A percentile compares a stretch with the other conserved stretches of the same genome.
phyloP scores from a whole-genome alignment of 805 yeast genomes.

The Ogataea methanolica region DNA sequence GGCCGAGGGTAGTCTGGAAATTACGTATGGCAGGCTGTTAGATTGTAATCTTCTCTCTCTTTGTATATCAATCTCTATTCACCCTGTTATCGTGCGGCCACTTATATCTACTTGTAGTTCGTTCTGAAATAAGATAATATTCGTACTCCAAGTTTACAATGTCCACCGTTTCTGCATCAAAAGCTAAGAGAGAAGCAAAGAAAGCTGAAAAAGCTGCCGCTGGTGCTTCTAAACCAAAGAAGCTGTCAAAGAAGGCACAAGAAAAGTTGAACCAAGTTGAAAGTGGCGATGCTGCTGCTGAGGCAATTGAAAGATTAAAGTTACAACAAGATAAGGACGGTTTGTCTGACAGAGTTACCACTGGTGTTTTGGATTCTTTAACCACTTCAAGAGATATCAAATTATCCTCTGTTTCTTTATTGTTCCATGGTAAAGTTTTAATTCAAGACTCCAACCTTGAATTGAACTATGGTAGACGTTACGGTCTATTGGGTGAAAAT shows the following conservation, averaged over 20 bases:
- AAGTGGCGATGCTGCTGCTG: conserved; percentile 59
- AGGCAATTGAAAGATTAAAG: conserved; percentile 79
- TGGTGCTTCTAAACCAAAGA: conserved; percentile 59
- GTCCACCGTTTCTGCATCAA: conserved; percentile 75
- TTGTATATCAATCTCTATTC: background rate
- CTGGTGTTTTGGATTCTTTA: conserved; percentile 92
- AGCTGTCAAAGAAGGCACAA: conserved; percentile 55
- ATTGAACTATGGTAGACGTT: conserved; percentile 95
- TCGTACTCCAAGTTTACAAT: conserved; percentile 9
- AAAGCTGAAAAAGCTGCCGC: conserved; percentile 89
- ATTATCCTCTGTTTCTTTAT: conserved; percentile 80
- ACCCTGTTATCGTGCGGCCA: background rate
- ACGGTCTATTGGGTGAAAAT: conserved; percentile 96
- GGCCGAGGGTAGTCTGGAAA: background rate
- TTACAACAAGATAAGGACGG: conserved; percentile 93
- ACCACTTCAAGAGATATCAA: conserved; percentile 91
- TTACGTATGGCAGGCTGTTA: background rate
- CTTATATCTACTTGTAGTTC: too few relatives aligned
- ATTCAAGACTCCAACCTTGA: conserved; percentile 89
- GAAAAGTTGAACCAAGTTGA: conserved; percentile 38
- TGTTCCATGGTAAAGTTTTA: conserved; percentile 96
- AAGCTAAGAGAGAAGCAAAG: conserved; percentile 98
- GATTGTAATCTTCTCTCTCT: background rate
- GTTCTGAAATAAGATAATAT: too few relatives aligned
- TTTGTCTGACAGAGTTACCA: conserved; percentile 92